Percentiles rank a stretch among this genome's conserved stretches.
phyloP scores from a whole-genome alignment of 2,329 filamentous ascomycete species.

The Rhynchosporium secalis region DNA sequence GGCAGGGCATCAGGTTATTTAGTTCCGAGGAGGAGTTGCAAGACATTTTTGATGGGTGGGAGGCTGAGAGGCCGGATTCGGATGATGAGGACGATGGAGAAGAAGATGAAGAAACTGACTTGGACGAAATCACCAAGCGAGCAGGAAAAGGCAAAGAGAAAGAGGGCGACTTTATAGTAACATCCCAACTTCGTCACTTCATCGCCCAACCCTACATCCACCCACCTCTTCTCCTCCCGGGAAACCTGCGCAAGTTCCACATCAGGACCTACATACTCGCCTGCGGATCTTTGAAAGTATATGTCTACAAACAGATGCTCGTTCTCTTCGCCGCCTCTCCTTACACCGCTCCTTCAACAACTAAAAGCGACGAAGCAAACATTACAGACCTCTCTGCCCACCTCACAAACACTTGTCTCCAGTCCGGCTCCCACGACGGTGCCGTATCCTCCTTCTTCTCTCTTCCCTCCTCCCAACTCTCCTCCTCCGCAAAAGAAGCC shows the following conservation, averaged over 20 bases:
- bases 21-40: conserved; percentile 81
- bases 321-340: conserved; percentile 81
- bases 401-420: conserved; percentile 94
- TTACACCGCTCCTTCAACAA: conserved; percentile 63
- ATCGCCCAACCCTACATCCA: conserved; percentile 94
- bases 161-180: conserved; percentile 63
- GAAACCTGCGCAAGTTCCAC: conserved; percentile 81
- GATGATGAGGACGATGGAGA: conserved; percentile 62
- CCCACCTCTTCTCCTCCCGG: conserved; percentile 71
- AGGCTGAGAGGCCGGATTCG: conserved; percentile 64
- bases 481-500: conserved; percentile 45
- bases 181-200: conserved; percentile 92
- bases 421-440: conserved; percentile 59
- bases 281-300: conserved; percentile 73
- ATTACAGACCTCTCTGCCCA: conserved; percentile 66
- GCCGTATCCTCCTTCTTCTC: conserved; percentile 76
- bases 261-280: conserved; percentile 89
- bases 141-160: conserved; percentile 51
- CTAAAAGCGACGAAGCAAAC: conserved; percentile 35
- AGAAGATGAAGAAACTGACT: conserved; percentile 43
- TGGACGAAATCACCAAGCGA: conserved; percentile 51
- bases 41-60: conserved; percentile 89
- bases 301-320: conserved; percentile 88
- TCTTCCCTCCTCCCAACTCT: conserved; percentile 44
- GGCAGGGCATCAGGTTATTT: conserved; percentile 90